Conservation (phyloP, 129 eudicot genomes). For the Calendula officinalis region DNA sequence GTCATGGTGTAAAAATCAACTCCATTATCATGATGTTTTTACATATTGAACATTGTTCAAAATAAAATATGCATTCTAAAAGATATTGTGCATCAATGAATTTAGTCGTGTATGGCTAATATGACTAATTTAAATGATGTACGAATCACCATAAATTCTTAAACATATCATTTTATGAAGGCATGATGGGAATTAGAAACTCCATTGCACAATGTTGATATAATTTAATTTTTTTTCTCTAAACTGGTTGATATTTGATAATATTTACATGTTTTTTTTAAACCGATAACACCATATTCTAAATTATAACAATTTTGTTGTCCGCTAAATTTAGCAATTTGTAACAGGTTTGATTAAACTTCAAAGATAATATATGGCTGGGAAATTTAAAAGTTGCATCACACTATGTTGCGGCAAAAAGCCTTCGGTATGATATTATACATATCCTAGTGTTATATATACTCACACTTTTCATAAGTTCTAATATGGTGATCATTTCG, state of each 20-base stretch:
- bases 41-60: not conserved
- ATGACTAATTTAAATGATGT: too few species aligned
- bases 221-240: not conserved
- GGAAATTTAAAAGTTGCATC: conserved; percentile 48
- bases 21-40: not conserved
- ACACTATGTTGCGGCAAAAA: conserved; percentile 44
- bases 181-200: not conserved
- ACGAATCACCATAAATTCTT: too few species aligned
- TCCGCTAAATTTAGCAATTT: not conserved
- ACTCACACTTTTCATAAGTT: not conserved
- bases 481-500: too few species aligned
- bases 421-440: conserved; percentile 37
- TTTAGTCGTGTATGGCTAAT: too few species aligned
- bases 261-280: not conserved
- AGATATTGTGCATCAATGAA: not conserved
- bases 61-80: not conserved
- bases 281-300: not conserved
- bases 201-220: not conserved
- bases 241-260: not conserved
- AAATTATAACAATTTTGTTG: not conserved
- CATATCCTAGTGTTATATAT: not conserved
- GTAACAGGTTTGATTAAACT: conserved; percentile 16
- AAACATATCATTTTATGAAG: not conserved
- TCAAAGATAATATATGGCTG: conserved; percentile 31
- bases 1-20: too few species aligned